Percentiles rank a stretch among this genome's conserved stretches.
Conservation (phyloP, 31 red algal species). For the Bonnemaisonia californica region DNA sequence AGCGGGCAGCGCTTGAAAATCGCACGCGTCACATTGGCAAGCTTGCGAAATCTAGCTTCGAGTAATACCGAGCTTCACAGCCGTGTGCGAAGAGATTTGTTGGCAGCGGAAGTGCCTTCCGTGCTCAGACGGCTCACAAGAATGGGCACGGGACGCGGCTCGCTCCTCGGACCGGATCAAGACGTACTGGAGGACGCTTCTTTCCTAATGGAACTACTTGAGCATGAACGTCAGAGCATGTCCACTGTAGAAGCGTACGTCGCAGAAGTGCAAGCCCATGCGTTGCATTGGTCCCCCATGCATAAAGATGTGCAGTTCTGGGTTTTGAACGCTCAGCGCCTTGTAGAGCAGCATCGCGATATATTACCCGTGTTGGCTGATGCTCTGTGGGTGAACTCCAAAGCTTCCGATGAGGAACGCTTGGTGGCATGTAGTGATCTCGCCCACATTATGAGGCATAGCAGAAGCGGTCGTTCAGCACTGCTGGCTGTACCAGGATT, state of each 20-base stretch:
- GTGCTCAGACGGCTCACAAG: conserved; percentile 27
- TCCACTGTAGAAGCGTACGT: conserved; percentile 53
- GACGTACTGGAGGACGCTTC: conserved; percentile 45
- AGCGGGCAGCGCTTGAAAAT: conserved; percentile 60
- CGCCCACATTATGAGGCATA: conserved; percentile 29
- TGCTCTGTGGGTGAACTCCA: background rate
- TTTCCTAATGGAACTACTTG: conserved; percentile 19
- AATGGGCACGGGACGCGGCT: conserved; percentile 30
- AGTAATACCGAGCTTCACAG: conserved; percentile 24
- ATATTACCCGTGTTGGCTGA: conserved; percentile 12
- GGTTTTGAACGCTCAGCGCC: conserved; percentile 16
- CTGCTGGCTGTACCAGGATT: conserved; percentile 28
- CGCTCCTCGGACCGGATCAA: conserved; percentile 34
- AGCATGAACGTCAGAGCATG: conserved; percentile 33
- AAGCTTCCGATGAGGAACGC: conserved; percentile 6
- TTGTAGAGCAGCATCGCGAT: conserved; percentile 38
- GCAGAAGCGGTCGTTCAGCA: conserved; percentile 28
- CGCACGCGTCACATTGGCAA: conserved; percentile 55
- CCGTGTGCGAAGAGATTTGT: conserved; percentile 32
- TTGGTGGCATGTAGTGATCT: conserved; percentile 46
- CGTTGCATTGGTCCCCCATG: conserved; percentile 51
- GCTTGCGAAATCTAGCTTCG: conserved; percentile 49
- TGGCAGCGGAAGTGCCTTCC: conserved; percentile 25
- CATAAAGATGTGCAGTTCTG: conserved; percentile 49
- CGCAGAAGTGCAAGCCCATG: conserved; percentile 26